Base-by-base conservation (phyloP, 176 grass and related monocot genomes). In the Musa beccarii region DNA sequence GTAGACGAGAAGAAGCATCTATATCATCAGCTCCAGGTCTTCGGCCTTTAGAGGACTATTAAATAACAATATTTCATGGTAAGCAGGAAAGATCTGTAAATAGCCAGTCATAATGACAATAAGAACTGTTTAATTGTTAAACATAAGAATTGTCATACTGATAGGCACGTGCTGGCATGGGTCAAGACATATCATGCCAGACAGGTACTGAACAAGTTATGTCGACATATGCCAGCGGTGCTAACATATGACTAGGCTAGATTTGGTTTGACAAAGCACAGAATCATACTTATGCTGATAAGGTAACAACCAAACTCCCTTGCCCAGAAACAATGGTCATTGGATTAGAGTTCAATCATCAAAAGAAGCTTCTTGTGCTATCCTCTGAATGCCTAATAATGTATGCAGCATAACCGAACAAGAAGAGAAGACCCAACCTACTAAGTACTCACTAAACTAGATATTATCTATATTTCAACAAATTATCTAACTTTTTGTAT, bases 1-100 rank as follows among this genome's bases (percentile, higher is more conserved):
- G 89, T 78, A 99, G 81, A 64, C 89, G 91, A 77, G 96, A 99
- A 70, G 96, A 99, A 69, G 91, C 96, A 78, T 99, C 96, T 75
- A 99, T 95, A 67, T 99, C 96, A 83, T 99, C 96, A 65, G 82
- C 87, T 75, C 88, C 96, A 71, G 86, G 83, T 85, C 91, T 94
- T 89, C 91, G 89, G 67, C 90, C 91, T 88, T 89, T 99, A 22
- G 87, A 86, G 73, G 84, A 83, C 96, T 99, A 72, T 76, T 49
- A 15, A 56, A 71, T 52, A 34, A 74, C 2, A 56, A 56, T 17
- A 29, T 34, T 17, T 29, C 20, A 15, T 56, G 14, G 23, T 74
- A 29, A 53, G n/a, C 11, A 55, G 9, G 21, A 15, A 56, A 26
- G 66, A 52, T 23, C 9, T 55, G 14, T 11, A 57, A 56, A 10